Base-by-base conservation (phyloP, 306 rosid species). In the Rosa lucieae region DNA sequence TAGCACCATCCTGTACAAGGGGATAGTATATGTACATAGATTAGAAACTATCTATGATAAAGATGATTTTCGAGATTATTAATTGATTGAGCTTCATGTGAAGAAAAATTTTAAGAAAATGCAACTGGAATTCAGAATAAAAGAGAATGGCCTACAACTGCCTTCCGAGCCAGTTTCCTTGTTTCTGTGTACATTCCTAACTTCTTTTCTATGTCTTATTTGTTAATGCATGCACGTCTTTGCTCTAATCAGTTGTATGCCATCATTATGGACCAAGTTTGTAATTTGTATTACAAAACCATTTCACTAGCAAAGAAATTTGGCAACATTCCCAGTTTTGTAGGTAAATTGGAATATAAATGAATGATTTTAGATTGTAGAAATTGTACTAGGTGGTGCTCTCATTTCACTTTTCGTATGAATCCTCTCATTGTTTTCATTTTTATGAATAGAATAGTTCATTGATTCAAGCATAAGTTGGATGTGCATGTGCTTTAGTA, bases 1-100 rank as follows among this genome's bases (percentile, higher is more conserved):
- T 86, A 82, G 85, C 89, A 85, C 91, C 89, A 88, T 35, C 89
- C 86, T 85, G 77, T 55, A 76, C 58, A 10, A 23, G 44, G 18
- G 13, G 63, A 10, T 35, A 70, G 37, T 8, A 59, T 3, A 13
- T 10, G 26, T 32, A 23, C 35, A 23, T 29, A 18, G 3, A 55
- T 55, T 55, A 55, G 62, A 56, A 56, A 18, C 63, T 48, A 18
- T 70, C 65, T 44, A 3, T 21, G 46, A 10, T 39, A 23, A 23
- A 23, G 26, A 51, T 61, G 70, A 39, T 14, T 23, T 58, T 44
- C 5, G 10, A 40, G 10, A 65, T 18, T 61, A 18, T 13, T 73
- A 32, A 43, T n/a, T 7, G 10, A 46, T 5, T 35, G 35, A 47
- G 71, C 72, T 29, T 68, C 47, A 47, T 76, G 2, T 63, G 48